Evolutionary conservation across 345 rosid species (phyloP).

Genomic region (Crucihimalaya himalaica): DNA sequence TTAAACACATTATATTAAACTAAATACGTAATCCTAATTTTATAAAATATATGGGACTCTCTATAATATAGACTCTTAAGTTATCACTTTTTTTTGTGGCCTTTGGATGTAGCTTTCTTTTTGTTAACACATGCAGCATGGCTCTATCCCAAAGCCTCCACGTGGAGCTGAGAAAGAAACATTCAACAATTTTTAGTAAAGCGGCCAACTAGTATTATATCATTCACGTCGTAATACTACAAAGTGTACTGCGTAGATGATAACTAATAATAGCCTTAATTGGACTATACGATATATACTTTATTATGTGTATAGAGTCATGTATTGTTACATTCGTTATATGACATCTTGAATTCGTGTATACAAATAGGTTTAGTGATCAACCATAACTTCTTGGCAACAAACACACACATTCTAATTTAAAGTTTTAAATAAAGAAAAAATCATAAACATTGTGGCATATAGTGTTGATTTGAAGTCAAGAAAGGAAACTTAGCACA

Average conservation of each 20-base stretch:
- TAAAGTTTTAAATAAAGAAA: background rate
- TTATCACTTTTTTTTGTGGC: no score
- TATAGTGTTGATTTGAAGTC: no score
- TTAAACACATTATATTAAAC: background rate
- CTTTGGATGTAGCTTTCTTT: background rate
- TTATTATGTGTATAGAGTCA: background rate
- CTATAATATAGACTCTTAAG: background rate
- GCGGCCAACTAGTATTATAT: background rate
- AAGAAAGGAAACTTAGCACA: no score
- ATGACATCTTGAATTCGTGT: background rate
- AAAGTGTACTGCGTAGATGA: background rate
- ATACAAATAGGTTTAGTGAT: constrained; percentile 12
- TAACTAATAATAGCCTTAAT: background rate
- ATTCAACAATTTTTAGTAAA: background rate
- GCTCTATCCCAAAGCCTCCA: background rate
- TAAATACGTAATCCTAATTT: no score
- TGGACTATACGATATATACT: background rate
- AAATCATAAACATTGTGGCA: constrained; percentile 16
- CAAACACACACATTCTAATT: constrained; percentile 1
- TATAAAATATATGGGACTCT: no score
- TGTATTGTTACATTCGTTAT: background rate
- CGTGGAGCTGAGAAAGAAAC: background rate
- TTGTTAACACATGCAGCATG: background rate
- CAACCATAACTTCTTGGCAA: constrained; percentile 38
- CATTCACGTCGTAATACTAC: background rate